Evolutionary conservation across 306 rosid species (phyloP), one percentile per base, ranked within the genome.

Genomic region (Vigna reflexopilosa): DNA sequence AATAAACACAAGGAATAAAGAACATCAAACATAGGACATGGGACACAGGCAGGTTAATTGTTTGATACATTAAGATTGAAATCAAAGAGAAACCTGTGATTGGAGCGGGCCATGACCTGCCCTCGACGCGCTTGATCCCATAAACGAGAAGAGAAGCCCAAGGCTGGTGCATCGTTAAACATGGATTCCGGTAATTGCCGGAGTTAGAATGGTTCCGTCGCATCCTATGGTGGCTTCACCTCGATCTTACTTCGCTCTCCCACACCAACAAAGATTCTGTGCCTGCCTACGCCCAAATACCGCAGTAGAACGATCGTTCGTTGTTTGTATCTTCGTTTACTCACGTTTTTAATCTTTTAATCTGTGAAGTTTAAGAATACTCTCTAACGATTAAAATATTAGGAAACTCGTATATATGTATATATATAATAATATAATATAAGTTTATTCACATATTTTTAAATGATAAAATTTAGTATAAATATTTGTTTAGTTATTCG

Each of bases 81-180:
- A 0, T 0, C 2, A 14, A 11, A 1, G 13, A 7, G 5, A 55
- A 66, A 94, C 98, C 98, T 87, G 84, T 86, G 80, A 93, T 76
- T 24, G 97, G 98, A 73, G 98, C 54, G 67, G 99, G 90, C 97
- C 97, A 95, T 55, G 98, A 87, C 55, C 99, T 85, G 44, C 98
- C 99, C 49, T 95, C 99, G 67, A 95, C 44, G 77, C 93, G 99
- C 75, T 95, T 95, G 85, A 93, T 93, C 10, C 98, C 99, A 22
- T 89, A 73, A 9, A 95, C 97, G 10, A 95, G 90, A 36, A 95
- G 91, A 72, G 99, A 95, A 78, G 99, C 98, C 98, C 99, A 95
- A 1, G 98, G 99, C 67, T 95, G 99, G 67, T 95, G 98, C 98
- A 91, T 89, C 9, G 98, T 92, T 72, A 93, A 69, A 80, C 98